phyloP scores from a whole-genome alignment of 345 rosid species.

The Dipteronia sinensis region DNA sequence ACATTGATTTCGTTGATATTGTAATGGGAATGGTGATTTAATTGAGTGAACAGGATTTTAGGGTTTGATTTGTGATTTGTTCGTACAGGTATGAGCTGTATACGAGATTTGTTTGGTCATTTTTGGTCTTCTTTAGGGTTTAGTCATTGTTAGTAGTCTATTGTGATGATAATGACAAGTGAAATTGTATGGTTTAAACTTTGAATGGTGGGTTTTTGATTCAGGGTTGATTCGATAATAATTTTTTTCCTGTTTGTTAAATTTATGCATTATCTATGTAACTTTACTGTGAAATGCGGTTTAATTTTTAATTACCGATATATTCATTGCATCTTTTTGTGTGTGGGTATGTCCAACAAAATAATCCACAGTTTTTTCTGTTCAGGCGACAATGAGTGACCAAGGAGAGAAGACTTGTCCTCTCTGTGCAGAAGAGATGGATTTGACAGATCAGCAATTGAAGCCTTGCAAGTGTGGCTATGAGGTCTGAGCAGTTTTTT shows the following conservation, averaged over 20 bases:
- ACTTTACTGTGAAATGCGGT: not conserved
- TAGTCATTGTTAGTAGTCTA: not conserved
- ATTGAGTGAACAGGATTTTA: constrained; percentile 4
- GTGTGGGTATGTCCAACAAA: not conserved
- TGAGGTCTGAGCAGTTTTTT: constrained; percentile 47
- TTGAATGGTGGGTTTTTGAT: not conserved
- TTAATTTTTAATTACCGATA: not conserved
- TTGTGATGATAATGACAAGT: not conserved
- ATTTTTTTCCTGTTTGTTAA: too few species aligned
- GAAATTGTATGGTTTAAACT: not conserved
- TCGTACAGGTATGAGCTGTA: not conserved
- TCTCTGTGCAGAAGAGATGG: constrained; percentile 94
- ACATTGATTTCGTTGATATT: not conserved
- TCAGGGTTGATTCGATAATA: not conserved
- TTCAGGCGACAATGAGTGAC: constrained; percentile 70
- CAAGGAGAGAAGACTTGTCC: constrained; percentile 88
- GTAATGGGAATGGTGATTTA: not conserved
- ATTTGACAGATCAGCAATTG: constrained; percentile 87
- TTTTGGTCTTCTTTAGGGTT: constrained; percentile 20
- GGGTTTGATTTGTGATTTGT: constrained; percentile 25
- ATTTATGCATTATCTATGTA: too few species aligned
- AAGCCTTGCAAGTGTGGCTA: constrained; percentile 98
- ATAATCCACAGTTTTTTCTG: not conserved
- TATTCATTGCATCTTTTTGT: not conserved
- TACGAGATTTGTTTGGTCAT: not conserved